phyloP scores from a whole-genome alignment of 306 rosid species.

The Calophaca sinica region DNA sequence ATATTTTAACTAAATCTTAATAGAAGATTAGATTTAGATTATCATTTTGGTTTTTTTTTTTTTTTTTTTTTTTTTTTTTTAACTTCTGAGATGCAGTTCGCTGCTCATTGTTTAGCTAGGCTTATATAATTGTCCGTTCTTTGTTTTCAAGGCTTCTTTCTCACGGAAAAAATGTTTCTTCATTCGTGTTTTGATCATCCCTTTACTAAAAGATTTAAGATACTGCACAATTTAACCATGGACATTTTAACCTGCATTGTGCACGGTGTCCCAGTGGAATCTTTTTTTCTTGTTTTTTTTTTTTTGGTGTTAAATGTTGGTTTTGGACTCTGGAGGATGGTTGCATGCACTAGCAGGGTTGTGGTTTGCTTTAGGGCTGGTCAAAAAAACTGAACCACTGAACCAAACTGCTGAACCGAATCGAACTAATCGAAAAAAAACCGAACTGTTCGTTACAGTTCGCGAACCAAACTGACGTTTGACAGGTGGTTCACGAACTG shows the following conservation, averaged over 20 bases:
- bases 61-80: neutral
- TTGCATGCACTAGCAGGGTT: neutral
- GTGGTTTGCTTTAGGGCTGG: too few relatives aligned
- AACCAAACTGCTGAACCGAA: too few relatives aligned
- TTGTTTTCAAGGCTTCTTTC: neutral
- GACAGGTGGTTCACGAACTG: too few relatives aligned
- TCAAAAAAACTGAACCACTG: too few relatives aligned
- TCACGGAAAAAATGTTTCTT: neutral
- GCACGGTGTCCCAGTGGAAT: neutral
- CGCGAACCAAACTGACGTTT: too few relatives aligned
- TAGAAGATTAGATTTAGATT: conserved; percentile 13
- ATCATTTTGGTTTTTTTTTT: neutral
- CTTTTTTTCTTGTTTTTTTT: neutral
- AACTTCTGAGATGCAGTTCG: neutral
- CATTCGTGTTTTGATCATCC: conserved; percentile 9
- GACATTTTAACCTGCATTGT: too few relatives aligned
- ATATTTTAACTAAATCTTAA: conserved; percentile 30
- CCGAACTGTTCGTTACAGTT: too few relatives aligned
- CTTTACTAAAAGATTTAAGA: neutral
- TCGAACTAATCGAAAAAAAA: too few relatives aligned
- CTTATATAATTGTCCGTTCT: neutral
- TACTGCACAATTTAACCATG: conserved; percentile 1
- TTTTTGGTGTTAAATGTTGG: too few relatives aligned
- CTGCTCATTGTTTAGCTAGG: neutral
- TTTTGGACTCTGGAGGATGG: neutral